Percentiles rank a stretch among this genome's conserved stretches.
Conservation (phyloP, 148 eudicot species). For the Amaranthus hypochondriacus region DNA sequence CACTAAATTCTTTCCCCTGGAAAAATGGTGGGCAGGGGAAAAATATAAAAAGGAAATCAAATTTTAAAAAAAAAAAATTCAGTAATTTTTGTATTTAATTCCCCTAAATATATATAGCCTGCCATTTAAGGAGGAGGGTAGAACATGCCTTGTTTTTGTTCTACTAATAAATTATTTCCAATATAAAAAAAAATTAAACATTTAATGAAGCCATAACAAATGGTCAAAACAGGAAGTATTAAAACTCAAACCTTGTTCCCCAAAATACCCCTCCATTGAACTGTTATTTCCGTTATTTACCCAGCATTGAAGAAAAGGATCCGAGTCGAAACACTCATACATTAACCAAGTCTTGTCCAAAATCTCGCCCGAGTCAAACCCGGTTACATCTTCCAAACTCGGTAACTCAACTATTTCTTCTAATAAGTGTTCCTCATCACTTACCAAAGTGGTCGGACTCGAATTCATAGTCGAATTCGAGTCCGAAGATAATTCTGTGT, state of each 20-base stretch:
- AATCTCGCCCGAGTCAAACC: conserved; percentile 39
- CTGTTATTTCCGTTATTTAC: conserved; percentile 17
- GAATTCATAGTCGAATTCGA: not conserved
- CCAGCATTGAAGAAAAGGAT: conserved; percentile 17
- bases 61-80: not conserved
- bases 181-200: not conserved
- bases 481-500: conserved; percentile 5
- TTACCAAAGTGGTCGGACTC: not conserved
- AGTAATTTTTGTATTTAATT: not conserved
- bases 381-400: conserved; percentile 34
- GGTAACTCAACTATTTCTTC: conserved; percentile 64
- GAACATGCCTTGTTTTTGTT: not conserved
- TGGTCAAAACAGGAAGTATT: conserved; percentile 13
- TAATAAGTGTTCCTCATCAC: conserved; percentile 31
- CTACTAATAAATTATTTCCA: not conserved
- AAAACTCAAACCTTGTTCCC: conserved; percentile 24
- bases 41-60: not conserved
- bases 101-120: conserved; percentile 5
- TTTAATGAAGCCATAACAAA: conserved; percentile 25
- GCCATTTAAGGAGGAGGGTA: conserved; percentile 5
- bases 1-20: not conserved
- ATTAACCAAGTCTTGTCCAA: conserved; percentile 34
- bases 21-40: conserved; percentile 10
- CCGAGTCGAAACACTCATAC: conserved; percentile 30
- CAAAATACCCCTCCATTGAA: conserved; percentile 20